Evolutionary conservation across 2,329 filamentous ascomycete genomes (phyloP).

Genomic region (Metarhizium guizhouense): DNA sequence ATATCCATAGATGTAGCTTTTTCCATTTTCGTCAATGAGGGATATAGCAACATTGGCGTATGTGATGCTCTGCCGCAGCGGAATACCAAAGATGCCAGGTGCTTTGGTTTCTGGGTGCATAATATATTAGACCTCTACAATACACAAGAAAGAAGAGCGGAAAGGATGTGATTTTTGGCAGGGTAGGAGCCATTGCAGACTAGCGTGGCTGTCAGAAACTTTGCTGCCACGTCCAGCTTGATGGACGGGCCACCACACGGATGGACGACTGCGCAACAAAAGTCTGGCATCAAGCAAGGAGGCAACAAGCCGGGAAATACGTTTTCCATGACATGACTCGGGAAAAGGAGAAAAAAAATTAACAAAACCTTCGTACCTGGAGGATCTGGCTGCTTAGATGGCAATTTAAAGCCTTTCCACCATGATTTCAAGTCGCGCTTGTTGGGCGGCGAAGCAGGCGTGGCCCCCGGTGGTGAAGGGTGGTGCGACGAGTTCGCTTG

Average conservation of each 20-base stretch:
- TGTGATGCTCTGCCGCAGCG: constrained; percentile 85
- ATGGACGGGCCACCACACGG: background rate
- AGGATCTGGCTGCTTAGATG: constrained; percentile 42
- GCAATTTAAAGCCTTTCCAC: constrained; percentile 92
- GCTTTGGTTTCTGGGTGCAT: constrained; percentile 35
- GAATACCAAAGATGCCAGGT: constrained; percentile 87
- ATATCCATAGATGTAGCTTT: constrained; percentile 97
- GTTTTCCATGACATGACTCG: background rate
- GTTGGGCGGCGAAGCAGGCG: constrained; percentile 61
- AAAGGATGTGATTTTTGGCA: background rate
- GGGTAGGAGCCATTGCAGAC: background rate
- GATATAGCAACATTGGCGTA: constrained; percentile 99
- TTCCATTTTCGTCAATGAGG: constrained; percentile 80
- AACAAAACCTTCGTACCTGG: constrained; percentile 34
- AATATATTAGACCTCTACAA: background rate
- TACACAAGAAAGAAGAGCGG: background rate
- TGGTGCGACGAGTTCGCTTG: constrained; percentile 21
- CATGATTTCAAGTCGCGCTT: constrained; percentile 87
- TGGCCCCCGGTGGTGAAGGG: constrained; percentile 19
- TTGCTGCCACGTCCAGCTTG: too few species aligned
- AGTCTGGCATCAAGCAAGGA: background rate
- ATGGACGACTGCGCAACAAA: constrained; percentile 5
- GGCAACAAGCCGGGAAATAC: background rate
- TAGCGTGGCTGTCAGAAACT: background rate
- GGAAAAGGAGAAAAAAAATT: background rate